Base-by-base conservation (phyloP, 352 stramenopile genomes). In the Phytophthora megakarya region DNA sequence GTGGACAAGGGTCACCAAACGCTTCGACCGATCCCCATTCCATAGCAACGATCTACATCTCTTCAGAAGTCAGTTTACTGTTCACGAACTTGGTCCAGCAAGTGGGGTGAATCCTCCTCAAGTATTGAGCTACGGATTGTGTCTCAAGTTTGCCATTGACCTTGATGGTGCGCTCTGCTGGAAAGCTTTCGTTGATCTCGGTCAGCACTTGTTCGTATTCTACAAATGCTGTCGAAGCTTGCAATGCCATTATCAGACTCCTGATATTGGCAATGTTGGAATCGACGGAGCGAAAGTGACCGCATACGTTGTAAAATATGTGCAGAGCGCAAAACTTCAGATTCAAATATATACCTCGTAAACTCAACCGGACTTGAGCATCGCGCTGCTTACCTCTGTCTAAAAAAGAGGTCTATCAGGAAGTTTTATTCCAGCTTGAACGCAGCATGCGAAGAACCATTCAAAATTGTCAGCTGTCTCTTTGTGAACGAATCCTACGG, bases 291-390 rank as follows among this genome's bases (percentile, higher is more conserved):
- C 46, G 19, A 37, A 65, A 59, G 19, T 51, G 57, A 11, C 47
- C n/a, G 6, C 57, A 65, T 2, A 65, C 57, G 15, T 65, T 58
- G 18, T 58, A 58, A 22, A 51, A 65, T 21, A 58, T 65, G 44
- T 64, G 57, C 22, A 32, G 28, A 5, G 37, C 28, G 23, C 57
- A 57, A 15, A 57, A 57, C 26, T 51, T 65, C 2, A 56, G 26
- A 11, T 65, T 38, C 0, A 57, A 2, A n/a, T 11, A 15, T 2
- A 65, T 39, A 3, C 37, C 56, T 11, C 25, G 22, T 2, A 21
- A 1, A n/a, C n/a, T n/a, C n/a, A n/a, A n/a, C n/a, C n/a, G 37
- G 6, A 53, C 11, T 37, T 65, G 57, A 18, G 38, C 47, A 21
- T 52, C 39, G 12, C 46, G 38, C 18, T 59, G 57, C 12, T 58